Evolutionary conservation across 306 rosid species (phyloP).

Genomic region (Acacia crassicarpa): DNA sequence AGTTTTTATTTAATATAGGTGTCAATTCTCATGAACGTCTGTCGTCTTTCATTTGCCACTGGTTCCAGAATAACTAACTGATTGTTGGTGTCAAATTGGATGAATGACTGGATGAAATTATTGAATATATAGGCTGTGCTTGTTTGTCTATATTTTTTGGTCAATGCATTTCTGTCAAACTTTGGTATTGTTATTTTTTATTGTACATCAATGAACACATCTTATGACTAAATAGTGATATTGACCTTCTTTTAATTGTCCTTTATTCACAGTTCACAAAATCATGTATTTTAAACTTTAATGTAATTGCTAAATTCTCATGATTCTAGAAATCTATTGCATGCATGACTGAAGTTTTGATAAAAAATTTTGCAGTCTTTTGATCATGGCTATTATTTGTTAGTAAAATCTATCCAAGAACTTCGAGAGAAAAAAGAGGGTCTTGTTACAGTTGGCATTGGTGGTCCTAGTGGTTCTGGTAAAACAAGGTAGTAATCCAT

Average conservation of each 20-base stretch:
- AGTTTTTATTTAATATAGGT: background rate
- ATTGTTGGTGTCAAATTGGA: background rate
- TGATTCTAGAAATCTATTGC: constrained; percentile 23
- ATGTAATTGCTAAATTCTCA: constrained; percentile 5
- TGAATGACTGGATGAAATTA: background rate
- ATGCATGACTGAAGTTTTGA: constrained; percentile 26
- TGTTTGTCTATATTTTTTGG: background rate
- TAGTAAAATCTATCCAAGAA: constrained; percentile 97
- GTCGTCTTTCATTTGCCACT: background rate
- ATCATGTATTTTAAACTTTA: constrained; percentile 19
- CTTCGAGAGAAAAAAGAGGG: constrained; percentile 89
- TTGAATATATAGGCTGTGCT: background rate
- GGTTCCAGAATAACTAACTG: background rate
- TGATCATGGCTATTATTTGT: constrained; percentile 91
- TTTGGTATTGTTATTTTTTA: background rate
- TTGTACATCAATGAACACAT: background rate
- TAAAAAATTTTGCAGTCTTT: constrained; percentile 78
- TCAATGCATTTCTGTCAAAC: background rate
- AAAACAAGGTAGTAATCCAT: constrained; percentile 70
- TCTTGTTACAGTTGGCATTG: constrained; percentile 90
- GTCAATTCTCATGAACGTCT: background rate
- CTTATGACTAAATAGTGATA: background rate
- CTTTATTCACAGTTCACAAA: background rate
- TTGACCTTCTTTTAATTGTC: constrained; percentile 4
- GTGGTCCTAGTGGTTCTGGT: constrained; percentile 99